Evolutionary conservation across 1,139 yeast genomes (phyloP), one percentile per base, ranked within the genome.

Genomic region (Candida glucosophila): DNA sequence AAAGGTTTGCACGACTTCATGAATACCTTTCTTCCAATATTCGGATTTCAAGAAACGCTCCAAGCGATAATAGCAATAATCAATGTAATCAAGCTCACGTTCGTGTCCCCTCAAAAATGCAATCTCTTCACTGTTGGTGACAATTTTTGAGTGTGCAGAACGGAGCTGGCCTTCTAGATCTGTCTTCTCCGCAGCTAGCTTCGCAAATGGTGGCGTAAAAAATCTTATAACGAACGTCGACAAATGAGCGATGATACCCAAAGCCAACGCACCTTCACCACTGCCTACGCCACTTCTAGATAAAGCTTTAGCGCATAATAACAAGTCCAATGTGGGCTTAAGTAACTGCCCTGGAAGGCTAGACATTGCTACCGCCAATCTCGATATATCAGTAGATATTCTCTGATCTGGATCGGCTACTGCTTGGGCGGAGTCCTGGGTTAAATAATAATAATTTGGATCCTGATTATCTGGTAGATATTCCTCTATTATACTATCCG

Each of bases 171-270:
- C 94, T 52, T 88, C 96, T 28, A 85, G 59, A 26, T 75, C 71
- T 9, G 95, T 90, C 44, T 78, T 76, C 35, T 77, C 76, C 27
- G 85, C 67, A 1, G 93, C 85, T 29, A 83, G 62, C 44, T 71
- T 79, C 15, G 95, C 92, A 47, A 88, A 88, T 26, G 93, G 93
- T 6, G 97, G 97, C 8, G 95, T 82, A 40, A 86, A 73, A 29
- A 81, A 60, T 37, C 80, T 67, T 38, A 88, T 58, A 23, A 80
- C 59, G 24, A 77, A 65, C 3, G 95, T 85, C 11, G 95, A 82
- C 19, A 80, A 56, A 46, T 85, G 92, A 4, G 93, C 86, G 33
- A 88, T 62, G 30, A 83, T 49, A 1, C 95, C 95, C 22, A 88
- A 63, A 3, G 82, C 70, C 29, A 88, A 57, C 4, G 93, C 81